phyloP scores from a whole-genome alignment of 2,329 filamentous ascomycete species.

The Colletotrichum chlorophyti region DNA sequence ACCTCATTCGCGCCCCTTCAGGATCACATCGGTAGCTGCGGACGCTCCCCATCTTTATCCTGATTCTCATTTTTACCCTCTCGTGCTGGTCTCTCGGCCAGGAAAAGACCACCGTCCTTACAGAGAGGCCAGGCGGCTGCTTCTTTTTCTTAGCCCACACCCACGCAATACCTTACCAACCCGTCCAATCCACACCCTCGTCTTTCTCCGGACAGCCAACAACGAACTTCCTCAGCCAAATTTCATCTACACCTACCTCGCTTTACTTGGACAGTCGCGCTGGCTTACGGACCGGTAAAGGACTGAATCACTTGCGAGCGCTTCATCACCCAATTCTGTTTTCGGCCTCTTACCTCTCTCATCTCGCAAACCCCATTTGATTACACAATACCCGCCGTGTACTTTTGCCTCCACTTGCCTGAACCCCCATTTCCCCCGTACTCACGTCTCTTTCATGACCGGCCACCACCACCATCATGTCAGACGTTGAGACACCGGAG shows the following conservation, averaged over 20 bases:
- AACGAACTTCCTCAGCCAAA: constrained; percentile 23
- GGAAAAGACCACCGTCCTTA: constrained; percentile 12
- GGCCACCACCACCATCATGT: constrained; percentile 38
- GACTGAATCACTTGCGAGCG: background rate
- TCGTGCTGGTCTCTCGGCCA: constrained; percentile 16
- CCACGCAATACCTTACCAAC: constrained; percentile 15
- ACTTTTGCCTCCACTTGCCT: constrained; percentile 27
- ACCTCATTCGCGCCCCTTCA: constrained; percentile 14
- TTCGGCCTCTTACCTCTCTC: constrained; percentile 4
- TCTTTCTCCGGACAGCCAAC: constrained; percentile 32
- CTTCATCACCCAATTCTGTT: constrained; percentile 10
- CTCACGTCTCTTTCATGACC: constrained; percentile 29
- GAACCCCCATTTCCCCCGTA: constrained; percentile 14
- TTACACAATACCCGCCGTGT: constrained; percentile 29
- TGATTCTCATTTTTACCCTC: constrained; percentile 1
- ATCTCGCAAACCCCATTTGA: constrained; percentile 22
- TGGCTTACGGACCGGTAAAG: background rate
- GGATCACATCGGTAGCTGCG: constrained; percentile 13
- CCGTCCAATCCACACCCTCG: constrained; percentile 20
- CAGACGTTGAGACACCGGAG: constrained; percentile 30
- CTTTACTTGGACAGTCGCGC: constrained; percentile 7
- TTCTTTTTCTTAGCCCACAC: constrained; percentile 29
- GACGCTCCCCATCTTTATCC: constrained; percentile 3
- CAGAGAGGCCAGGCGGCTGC: constrained; percentile 27
- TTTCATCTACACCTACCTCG: constrained; percentile 9